Conservation (phyloP, 768 basidiomycete genomes). For the Butyriboletus loyo region DNA sequence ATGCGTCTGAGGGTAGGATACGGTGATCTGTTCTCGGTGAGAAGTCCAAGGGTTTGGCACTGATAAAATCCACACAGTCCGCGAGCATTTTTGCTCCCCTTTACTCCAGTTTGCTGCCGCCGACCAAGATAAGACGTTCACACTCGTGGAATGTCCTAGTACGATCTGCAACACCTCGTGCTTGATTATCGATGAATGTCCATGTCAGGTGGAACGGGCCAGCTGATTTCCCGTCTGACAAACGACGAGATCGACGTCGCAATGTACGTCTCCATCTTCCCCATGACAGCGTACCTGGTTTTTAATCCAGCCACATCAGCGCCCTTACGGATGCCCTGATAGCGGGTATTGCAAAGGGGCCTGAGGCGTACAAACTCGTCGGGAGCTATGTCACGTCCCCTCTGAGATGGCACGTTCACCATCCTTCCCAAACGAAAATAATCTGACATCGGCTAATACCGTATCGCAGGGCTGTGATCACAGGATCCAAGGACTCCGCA, state of each 20-base stretch:
- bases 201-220: conserved; percentile 74
- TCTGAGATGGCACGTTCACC: conserved; percentile 66
- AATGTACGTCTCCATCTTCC: conserved; percentile 47
- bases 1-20: conserved; percentile 35
- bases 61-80: conserved; percentile 42
- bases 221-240: conserved; percentile 70
- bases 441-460: background rate
- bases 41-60: background rate
- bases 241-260: conserved; percentile 80
- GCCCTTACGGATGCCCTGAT: conserved; percentile 90
- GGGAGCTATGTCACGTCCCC: conserved; percentile 91
- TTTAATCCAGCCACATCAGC: conserved; percentile 36
- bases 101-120: conserved; percentile 77
- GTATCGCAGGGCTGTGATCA: conserved; percentile 79
- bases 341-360: conserved; percentile 89
- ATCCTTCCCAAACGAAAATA: background rate
- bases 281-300: background rate
- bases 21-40: conserved; percentile 14
- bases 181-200: conserved; percentile 20
- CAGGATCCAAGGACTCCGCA: conserved; percentile 63
- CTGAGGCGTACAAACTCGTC: conserved; percentile 83
- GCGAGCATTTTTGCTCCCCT: conserved; percentile 91
- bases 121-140: conserved; percentile 72
- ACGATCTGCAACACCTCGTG: conserved; percentile 11
- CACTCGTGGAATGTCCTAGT: conserved; percentile 89